These are phyloP conservation scores for Nicotiana noctiflora DNA, from an alignment of 257 asterid species.

Conservation along the genomic window DNA sequence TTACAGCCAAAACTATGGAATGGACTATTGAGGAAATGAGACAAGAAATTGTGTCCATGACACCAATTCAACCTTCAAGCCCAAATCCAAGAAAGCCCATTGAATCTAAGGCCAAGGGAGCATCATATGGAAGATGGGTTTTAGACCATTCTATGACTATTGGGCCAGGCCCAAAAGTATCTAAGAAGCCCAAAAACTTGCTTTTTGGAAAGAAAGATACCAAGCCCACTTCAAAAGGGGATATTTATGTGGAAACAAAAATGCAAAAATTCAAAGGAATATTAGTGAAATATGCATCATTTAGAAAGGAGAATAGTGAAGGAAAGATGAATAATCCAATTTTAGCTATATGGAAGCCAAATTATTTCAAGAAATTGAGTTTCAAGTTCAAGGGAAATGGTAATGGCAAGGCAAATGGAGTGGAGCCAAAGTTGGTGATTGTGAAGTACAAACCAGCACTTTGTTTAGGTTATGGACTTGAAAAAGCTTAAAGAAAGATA, in stretches of 20 bases:
- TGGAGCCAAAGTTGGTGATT: conserved; percentile 23
- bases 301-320: conserved; percentile 31
- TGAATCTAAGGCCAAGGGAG: conserved; percentile 65
- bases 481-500: not conserved
- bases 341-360: conserved; percentile 18
- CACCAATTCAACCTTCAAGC: conserved; percentile 12
- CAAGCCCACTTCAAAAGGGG: conserved; percentile 4
- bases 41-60: not conserved
- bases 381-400: conserved; percentile 38
- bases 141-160: conserved; percentile 25
- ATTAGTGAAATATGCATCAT: conserved; percentile 40
- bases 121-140: conserved; percentile 62
- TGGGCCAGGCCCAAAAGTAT: conserved; percentile 24
- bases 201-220: not conserved
- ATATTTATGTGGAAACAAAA: conserved; percentile 19
- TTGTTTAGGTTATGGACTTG: conserved; percentile 48
- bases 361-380: conserved; percentile 37
- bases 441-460: conserved; percentile 40
- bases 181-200: conserved; percentile 11
- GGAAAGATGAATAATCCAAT: conserved; percentile 21
- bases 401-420: conserved; percentile 10
- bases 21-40: conserved; percentile 13
- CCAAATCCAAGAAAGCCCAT: conserved; percentile 27
- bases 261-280: conserved; percentile 43
- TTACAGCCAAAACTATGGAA: conserved; percentile 17